A percentile compares a stretch with the other conserved stretches of the same genome.
phyloP scores from a whole-genome alignment of 371 early-diverging fungal species.

The Mortierella sp. region DNA sequence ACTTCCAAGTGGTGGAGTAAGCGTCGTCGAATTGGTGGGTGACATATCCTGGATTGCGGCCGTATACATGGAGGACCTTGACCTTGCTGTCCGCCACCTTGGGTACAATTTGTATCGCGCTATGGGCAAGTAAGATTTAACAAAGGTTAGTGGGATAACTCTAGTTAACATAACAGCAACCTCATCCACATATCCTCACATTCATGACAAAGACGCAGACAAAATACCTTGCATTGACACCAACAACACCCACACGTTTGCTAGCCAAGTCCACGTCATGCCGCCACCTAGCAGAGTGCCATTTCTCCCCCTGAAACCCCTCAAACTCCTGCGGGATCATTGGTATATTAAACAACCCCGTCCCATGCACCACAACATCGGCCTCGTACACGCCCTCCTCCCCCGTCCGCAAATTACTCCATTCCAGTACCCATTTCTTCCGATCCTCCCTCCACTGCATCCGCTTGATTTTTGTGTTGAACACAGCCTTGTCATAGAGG shows the following conservation, averaged over 20 bases:
- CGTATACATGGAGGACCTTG: conserved; percentile 35
- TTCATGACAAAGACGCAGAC: neutral
- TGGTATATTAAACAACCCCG: conserved; percentile 42
- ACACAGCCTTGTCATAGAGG: conserved; percentile 42
- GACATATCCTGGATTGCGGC: conserved; percentile 33
- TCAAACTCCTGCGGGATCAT: conserved; percentile 32
- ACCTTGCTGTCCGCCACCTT: conserved; percentile 38
- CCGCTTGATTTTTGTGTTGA: conserved; percentile 29
- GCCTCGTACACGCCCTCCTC: conserved; percentile 27
- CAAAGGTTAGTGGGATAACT: too few relatives aligned
- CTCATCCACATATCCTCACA: neutral
- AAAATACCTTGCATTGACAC: conserved; percentile 43
- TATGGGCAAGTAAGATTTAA: neutral
- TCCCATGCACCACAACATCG: conserved; percentile 37
- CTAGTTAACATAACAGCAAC: neutral
- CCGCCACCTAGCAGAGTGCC: conserved; percentile 51
- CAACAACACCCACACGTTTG: conserved; percentile 51
- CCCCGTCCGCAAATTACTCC: conserved; percentile 15
- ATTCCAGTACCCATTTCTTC: conserved; percentile 41
- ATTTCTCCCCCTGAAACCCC: conserved; percentile 38
- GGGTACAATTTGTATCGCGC: conserved; percentile 46
- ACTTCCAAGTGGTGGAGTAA: conserved; percentile 30
- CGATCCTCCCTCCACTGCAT: conserved; percentile 45
- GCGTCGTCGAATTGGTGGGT: conserved; percentile 23
- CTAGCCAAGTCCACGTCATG: conserved; percentile 38